These are phyloP conservation scores for Plasmopara muralis DNA, from an alignment of 352 stramenopile species.

Conservation along the genomic window DNA sequence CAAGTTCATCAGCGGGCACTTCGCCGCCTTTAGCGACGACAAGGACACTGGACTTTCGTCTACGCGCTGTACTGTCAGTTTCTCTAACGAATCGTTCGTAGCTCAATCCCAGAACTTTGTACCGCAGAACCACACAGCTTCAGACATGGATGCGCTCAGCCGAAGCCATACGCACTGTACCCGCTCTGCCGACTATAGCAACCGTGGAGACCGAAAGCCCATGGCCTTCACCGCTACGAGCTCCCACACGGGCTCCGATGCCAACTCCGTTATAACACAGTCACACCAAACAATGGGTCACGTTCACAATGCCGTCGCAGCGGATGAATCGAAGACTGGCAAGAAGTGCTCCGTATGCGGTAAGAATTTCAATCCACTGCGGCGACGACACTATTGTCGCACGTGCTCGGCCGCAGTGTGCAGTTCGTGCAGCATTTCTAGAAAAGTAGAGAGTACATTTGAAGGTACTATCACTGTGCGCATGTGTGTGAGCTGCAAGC, in stretches of 20 bases:
- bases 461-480: slow-evolving; percentile 52
- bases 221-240: slow-evolving; percentile 34
- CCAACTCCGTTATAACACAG: slow-evolving; percentile 27
- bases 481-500: slow-evolving; percentile 79
- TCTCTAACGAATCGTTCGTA: slow-evolving; percentile 18
- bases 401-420: slow-evolving; percentile 69
- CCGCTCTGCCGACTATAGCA: slow-evolving; percentile 18
- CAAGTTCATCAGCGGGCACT: slow-evolving; percentile 29
- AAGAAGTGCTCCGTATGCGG: slow-evolving; percentile 78
- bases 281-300: slow-evolving; percentile 6
- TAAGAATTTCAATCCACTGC: slow-evolving; percentile 80
- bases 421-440: slow-evolving; percentile 72
- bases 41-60: slow-evolving; percentile 15
- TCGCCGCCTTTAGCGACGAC: slow-evolving; percentile 5
- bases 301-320: slow-evolving; percentile 9
- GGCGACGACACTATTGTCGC: slow-evolving; percentile 67
- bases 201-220: slow-evolving; percentile 21
- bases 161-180: slow-evolving; percentile 19
- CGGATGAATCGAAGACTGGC: slow-evolving; percentile 16
- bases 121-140: slow-evolving; percentile 2
- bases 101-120: not conserved
- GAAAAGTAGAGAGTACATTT: slow-evolving; percentile 49
- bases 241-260: slow-evolving; percentile 24
- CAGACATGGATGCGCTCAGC: slow-evolving; percentile 23
- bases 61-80: slow-evolving; percentile 27